Evolutionary conservation across 1,139 yeast genomes (phyloP).

Genomic region (Torulaspora pretoriensis): DNA sequence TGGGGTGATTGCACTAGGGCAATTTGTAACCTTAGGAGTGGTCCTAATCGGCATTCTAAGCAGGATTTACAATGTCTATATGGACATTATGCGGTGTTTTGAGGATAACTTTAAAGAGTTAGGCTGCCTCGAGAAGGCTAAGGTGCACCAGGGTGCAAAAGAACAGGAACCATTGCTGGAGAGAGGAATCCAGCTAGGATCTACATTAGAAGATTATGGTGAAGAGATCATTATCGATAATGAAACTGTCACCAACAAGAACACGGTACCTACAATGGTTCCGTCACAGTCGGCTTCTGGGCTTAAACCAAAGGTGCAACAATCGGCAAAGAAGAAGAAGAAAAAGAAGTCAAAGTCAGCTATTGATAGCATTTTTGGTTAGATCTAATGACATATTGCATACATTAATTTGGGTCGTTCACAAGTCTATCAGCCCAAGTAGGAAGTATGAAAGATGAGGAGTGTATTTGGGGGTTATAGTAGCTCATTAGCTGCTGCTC

Average conservation of each 20-base stretch:
- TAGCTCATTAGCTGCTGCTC: conserved; percentile 60
- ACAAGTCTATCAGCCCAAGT: conserved; percentile 60
- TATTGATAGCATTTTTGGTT: conserved; percentile 59
- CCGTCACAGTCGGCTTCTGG: neutral
- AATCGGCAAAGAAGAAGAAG: conserved; percentile 39
- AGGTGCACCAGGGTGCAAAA: conserved; percentile 3
- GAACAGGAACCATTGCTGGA: neutral
- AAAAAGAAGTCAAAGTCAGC: conserved; percentile 46
- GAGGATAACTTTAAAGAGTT: conserved; percentile 11
- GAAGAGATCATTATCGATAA: conserved; percentile 13
- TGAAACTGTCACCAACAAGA: neutral
- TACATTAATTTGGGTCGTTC: conserved; percentile 11
- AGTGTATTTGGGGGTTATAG: conserved; percentile 70
- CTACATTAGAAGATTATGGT: conserved; percentile 19
- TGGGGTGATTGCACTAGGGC: conserved; percentile 69
- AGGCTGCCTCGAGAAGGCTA: conserved; percentile 5
- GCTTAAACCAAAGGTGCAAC: conserved; percentile 11
- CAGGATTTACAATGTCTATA: conserved; percentile 40
- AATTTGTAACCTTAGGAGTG: conserved; percentile 70
- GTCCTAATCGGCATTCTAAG: conserved; percentile 59
- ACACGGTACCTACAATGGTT: neutral
- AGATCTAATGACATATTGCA: conserved; percentile 7
- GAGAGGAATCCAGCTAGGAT: neutral
- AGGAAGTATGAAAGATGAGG: conserved; percentile 79
- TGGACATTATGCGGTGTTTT: conserved; percentile 30